Conservation (phyloP, 1,284 basidiomycete species). For the Tilletia walkeri region DNA sequence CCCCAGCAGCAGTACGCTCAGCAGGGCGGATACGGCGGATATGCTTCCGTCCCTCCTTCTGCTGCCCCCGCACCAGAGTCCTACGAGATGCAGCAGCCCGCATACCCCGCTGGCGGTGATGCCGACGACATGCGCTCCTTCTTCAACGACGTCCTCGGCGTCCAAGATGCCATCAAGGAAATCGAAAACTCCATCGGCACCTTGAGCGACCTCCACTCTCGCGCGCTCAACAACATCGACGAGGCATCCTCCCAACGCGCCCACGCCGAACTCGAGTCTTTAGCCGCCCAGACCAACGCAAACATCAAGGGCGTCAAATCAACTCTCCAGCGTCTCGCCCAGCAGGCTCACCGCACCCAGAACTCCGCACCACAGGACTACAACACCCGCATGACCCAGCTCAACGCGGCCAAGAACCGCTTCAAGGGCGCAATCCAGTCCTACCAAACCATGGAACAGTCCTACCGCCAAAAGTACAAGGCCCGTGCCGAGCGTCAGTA, state of each 20-base stretch:
- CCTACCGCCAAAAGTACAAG: conserved; percentile 87
- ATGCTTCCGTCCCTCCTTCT: conserved; percentile 15
- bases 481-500: conserved; percentile 93
- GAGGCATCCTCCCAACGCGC: conserved; percentile 52
- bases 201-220: conserved; percentile 53
- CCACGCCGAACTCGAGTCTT: conserved; percentile 42
- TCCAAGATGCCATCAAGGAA: conserved; percentile 51
- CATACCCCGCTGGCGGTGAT: conserved; percentile 8
- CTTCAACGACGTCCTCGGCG: conserved; percentile 49
- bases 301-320: conserved; percentile 53
- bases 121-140: conserved; percentile 35
- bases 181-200: conserved; percentile 53
- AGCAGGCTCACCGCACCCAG: conserved; percentile 37
- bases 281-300: conserved; percentile 47
- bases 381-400: conserved; percentile 56
- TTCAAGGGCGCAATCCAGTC: conserved; percentile 60
- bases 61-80: conserved; percentile 14
- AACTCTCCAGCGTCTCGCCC: conserved; percentile 45
- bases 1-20: conserved; percentile 30
- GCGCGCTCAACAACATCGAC: conserved; percentile 54
- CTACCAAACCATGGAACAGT: conserved; percentile 84
- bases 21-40: conserved; percentile 25
- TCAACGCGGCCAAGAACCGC: conserved; percentile 62
- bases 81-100: conserved; percentile 28
- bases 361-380: conserved; percentile 48